Conservation (phyloP, 306 rosid species). For the Quercus engelmannii region DNA sequence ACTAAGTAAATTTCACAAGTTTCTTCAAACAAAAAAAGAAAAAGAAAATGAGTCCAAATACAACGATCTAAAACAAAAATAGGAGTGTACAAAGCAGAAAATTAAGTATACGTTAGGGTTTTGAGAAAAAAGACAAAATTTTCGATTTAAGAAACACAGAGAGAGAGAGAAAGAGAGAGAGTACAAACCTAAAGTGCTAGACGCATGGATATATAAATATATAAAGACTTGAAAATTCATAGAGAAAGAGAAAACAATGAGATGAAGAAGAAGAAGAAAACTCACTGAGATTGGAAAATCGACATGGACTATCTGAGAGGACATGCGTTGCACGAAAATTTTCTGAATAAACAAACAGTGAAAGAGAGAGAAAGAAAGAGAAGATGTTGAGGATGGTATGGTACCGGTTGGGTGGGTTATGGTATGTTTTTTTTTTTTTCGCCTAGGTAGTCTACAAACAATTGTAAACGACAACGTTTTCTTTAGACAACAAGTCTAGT, state of each 20-base stretch:
- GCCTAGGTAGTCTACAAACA: too few species aligned
- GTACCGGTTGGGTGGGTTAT: not conserved
- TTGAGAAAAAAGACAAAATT: not conserved
- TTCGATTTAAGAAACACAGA: not conserved
- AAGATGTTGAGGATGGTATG: not conserved
- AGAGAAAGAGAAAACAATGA: not conserved
- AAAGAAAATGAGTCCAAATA: not conserved
- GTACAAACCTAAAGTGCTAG: not conserved
- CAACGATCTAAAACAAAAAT: not conserved
- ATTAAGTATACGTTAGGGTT: constrained; percentile 4
- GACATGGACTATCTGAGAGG: constrained; percentile 3
- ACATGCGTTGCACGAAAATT: not conserved
- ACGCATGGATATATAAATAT: not conserved
- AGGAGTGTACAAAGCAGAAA: not conserved
- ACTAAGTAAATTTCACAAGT: not conserved
- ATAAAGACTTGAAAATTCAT: not conserved
- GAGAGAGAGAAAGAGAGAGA: too few species aligned
- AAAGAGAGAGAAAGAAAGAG: not conserved
- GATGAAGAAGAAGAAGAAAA: not conserved
- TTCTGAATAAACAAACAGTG: not conserved
- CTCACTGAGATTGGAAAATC: not conserved
- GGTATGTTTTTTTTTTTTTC: too few species aligned
- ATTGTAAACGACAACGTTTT: not conserved
- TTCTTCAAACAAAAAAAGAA: not conserved
- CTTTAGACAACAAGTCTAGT: too few species aligned